phyloP scores from a whole-genome alignment of 2,329 filamentous ascomycete genomes.

The Colletotrichum sp. region DNA sequence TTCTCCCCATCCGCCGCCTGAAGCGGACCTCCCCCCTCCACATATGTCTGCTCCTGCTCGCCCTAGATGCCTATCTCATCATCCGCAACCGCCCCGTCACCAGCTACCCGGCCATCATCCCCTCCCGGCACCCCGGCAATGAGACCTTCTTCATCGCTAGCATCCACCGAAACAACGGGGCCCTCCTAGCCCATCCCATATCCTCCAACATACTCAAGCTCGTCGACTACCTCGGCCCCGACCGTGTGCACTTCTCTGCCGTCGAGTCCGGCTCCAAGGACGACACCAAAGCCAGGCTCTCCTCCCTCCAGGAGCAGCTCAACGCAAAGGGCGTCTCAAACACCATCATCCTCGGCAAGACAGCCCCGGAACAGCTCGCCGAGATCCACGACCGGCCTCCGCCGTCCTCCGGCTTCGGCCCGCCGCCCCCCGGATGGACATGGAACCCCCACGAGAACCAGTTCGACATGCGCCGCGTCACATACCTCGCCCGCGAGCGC shows the following conservation, averaged over 20 bases:
- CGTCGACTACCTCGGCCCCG: constrained; percentile 37
- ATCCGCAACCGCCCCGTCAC: background rate
- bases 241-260: constrained; percentile 64
- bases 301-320: constrained; percentile 32
- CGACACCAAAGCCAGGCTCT: constrained; percentile 56
- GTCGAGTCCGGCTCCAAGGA: constrained; percentile 74
- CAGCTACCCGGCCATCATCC: background rate
- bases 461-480: constrained; percentile 67
- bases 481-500: constrained; percentile 68
- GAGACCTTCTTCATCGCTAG: constrained; percentile 67
- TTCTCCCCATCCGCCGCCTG: background rate
- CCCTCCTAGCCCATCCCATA: constrained; percentile 66
- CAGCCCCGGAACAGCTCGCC: constrained; percentile 58
- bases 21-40: background rate
- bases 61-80: background rate
- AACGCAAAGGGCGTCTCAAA: constrained; percentile 54
- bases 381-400: constrained; percentile 47
- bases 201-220: constrained; percentile 62
- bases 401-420: constrained; percentile 28
- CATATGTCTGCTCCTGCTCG: background rate
- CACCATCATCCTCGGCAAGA: constrained; percentile 62
- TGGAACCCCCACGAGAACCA: constrained; percentile 51
- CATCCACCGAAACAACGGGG: constrained; percentile 67
- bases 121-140: constrained; percentile 21
- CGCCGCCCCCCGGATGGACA: constrained; percentile 66